phyloP scores from a whole-genome alignment of 73 alveolate species.

The Breviolum minutum region DNA sequence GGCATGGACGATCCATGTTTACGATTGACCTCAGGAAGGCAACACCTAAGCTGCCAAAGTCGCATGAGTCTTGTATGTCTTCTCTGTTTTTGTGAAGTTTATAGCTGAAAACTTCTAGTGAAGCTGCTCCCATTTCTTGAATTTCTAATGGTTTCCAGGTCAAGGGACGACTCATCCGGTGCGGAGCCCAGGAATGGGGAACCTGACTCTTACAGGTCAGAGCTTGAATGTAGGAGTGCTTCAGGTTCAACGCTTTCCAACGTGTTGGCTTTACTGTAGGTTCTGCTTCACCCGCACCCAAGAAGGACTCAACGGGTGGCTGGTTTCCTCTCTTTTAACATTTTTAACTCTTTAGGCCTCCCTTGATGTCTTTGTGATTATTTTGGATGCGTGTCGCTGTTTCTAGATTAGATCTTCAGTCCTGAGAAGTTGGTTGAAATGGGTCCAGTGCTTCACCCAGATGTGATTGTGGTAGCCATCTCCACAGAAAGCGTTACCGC shows the following conservation, averaged over 20 bases:
- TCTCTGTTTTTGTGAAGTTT: background rate
- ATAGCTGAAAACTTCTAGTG: background rate
- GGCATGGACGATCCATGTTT: background rate
- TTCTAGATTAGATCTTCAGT: too few relatives aligned
- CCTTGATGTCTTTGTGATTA: background rate
- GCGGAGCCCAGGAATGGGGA: background rate
- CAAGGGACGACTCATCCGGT: constrained; percentile 50
- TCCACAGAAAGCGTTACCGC: too few relatives aligned
- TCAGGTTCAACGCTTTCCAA: background rate
- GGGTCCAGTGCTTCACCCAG: too few relatives aligned
- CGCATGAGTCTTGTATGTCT: background rate
- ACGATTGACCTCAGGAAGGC: background rate
- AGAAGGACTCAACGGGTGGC: background rate
- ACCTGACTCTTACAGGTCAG: too few relatives aligned
- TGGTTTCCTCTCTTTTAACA: too few relatives aligned
- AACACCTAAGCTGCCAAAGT: background rate
- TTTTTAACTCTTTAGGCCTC: background rate
- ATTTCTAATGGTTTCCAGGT: background rate
- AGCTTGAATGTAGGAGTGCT: background rate
- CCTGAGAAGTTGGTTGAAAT: too few relatives aligned
- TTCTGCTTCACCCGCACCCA: constrained; percentile 20
- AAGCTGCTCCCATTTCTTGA: background rate
- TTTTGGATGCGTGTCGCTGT: too few relatives aligned
- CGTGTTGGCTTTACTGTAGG: background rate
- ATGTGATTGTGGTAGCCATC: too few relatives aligned